Evolutionary conservation across 176 grass and related monocot genomes (phyloP), one percentile per base, ranked within the genome.

Genomic region (Eragrostis curvula): DNA sequence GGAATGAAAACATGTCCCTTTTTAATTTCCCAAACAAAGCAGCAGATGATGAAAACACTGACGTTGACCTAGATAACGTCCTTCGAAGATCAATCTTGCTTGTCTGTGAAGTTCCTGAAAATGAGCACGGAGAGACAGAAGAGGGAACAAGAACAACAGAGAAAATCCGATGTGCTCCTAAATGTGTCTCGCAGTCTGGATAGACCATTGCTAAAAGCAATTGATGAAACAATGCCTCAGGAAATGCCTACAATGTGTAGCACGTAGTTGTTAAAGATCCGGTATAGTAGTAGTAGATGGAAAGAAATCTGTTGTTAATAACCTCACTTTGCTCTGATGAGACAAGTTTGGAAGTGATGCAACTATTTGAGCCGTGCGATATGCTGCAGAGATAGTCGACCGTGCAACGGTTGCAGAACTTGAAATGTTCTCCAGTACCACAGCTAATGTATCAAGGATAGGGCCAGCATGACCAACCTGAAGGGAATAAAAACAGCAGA

Each of bases 11-110:
- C 84, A 91, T 66, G 0, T 93, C 90, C 89, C 88, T 93, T 87
- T 89, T 90, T 74, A 98, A 70, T 79, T 98, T 98, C 70, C 92
- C 90, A 85, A 98, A 98, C 71, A 98, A 66, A 88, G 96, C 92
- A 86, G 96, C 90, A 16, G 96, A 98, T 79, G 96, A 98, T 71
- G 96, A 95, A 85, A 98, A 98, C 23, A 98, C 96, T 29, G 96
- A 98, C 23, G 92, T 88, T 66, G 88, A 89, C 68, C 92, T 87
- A 29, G 92, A 93, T 64, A 98, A 88, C 18, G 96, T 95, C 71
- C 92, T 85, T 39, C 78, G 82, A 69, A 98, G 71, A 85, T 91
- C 85, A 84, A 62, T 53, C 61, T 79, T 78, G 70, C 43, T 85
- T 74, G 72, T 47, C 16, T 60, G 85, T 12, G 65, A 77, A 69